Conservation (phyloP, 495 filamentous ascomycete species). For the Niebla homalea region DNA sequence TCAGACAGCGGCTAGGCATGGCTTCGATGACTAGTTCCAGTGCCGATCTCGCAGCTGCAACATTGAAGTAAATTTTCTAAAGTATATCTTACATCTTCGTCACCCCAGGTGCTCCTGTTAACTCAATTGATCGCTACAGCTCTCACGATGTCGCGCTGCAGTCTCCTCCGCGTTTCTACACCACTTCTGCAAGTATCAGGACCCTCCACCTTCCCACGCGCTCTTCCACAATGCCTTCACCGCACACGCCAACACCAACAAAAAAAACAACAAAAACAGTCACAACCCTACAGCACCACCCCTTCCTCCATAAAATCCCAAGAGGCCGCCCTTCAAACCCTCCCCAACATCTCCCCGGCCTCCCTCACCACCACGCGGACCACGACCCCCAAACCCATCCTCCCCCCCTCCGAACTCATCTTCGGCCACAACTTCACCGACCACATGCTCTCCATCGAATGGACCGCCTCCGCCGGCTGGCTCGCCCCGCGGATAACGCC, state of each 20-base stretch:
- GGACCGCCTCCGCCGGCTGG: conserved; percentile 76
- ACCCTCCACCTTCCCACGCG: conserved; percentile 10
- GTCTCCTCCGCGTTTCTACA: background rate
- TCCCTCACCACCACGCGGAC: conserved; percentile 64
- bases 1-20: too few relatives aligned
- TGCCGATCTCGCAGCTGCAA: too few relatives aligned
- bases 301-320: conserved; percentile 30
- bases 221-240: conserved; percentile 18
- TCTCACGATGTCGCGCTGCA: background rate
- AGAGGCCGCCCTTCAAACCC: conserved; percentile 37
- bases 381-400: conserved; percentile 56
- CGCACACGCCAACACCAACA: conserved; percentile 6
- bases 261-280: conserved; percentile 21
- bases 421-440: conserved; percentile 92
- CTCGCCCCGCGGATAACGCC: conserved; percentile 66
- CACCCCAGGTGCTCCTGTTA: too few relatives aligned
- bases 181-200: background rate
- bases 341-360: conserved; percentile 57
- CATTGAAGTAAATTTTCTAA: background rate
- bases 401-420: conserved; percentile 62
- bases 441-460: conserved; percentile 95
- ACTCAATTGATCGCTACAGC: background rate
- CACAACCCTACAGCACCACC: conserved; percentile 39
- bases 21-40: too few relatives aligned
- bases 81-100: too few relatives aligned